Base-by-base conservation (phyloP, 2,329 filamentous ascomycete species). In the Gaeumannomyces sp. region DNA sequence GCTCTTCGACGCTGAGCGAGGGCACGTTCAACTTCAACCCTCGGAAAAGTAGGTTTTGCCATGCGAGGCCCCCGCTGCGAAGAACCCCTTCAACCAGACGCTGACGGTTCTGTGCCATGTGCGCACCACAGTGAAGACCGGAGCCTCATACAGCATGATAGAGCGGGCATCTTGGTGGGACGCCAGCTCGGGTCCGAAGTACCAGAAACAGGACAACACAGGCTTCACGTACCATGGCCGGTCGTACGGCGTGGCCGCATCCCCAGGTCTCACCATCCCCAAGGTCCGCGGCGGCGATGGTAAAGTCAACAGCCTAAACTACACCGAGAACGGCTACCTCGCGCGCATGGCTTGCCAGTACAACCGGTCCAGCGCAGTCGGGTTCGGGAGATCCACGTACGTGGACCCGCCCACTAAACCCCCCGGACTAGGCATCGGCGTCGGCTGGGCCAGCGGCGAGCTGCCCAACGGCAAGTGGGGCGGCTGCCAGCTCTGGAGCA, bases 281-380 rank as follows among this genome's bases (percentile, higher is more conserved):
- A 58, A 33, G 53, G n/a, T 68, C 13, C 58, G 29, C 62, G 63
- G 56, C 25, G 59, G 62, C 13, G 6, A 14, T 2, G 31, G 28
- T 14, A 38, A 19, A 14, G 35, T 38, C 35, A 67, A 29, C 16
- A 16, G 25, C 10, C 77, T 76, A 65, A 65, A 67, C 13, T 78
- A 74, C 53, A 69, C 74, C 61, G 76, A 78, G 62, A 45, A 67
- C 29, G 75, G 75, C 22, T 77, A 76, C 59, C 29, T 68, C 6
- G 61, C 74, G 16, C 68, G 71, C 13, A 73, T 76, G 6, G 69
- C 66, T 1, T 78, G 76, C 67, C 75, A 73, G 25, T 76, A 78
- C 68, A 78, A 78, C 67, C 35, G 35, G 16, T 38, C 35, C 16
- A 38, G 35, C 35, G 35, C 35, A 2, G 35, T 38, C 35, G 14